Evolutionary conservation across 208 protist species (phyloP).

Genomic region (Acanthamoeba triangularis): DNA sequence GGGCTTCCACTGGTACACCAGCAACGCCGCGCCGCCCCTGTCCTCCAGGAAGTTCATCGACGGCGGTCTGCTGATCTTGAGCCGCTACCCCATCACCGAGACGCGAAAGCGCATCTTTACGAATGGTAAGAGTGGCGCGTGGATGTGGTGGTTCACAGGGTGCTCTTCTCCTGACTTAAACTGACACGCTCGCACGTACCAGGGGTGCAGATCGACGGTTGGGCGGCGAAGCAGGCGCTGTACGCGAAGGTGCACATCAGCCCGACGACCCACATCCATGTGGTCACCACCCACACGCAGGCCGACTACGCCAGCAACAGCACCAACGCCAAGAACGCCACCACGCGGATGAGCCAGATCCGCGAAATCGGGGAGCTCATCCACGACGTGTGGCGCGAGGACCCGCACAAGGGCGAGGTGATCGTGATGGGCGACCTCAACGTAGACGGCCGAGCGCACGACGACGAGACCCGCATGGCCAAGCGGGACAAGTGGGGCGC

Average conservation of each 20-base stretch:
- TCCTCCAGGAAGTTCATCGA: slow-evolving; percentile 60
- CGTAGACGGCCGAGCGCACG: slow-evolving; percentile 34
- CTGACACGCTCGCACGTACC: neutral
- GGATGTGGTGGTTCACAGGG: no score
- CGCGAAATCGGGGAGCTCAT: slow-evolving; percentile 55
- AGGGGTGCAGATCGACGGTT: slow-evolving; percentile 45
- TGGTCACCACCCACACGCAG: slow-evolving; percentile 69
- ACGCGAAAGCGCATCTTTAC: slow-evolving; percentile 23
- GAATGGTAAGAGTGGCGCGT: neutral
- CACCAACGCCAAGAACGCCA: slow-evolving; percentile 25
- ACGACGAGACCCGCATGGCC: neutral
- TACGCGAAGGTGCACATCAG: slow-evolving; percentile 67
- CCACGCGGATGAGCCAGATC: slow-evolving; percentile 66
- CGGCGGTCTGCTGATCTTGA: slow-evolving; percentile 60
- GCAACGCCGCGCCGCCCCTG: neutral
- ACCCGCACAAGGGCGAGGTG: slow-evolving; percentile 28
- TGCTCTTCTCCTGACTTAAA: neutral
- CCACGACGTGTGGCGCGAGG: neutral
- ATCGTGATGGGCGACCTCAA: slow-evolving; percentile 71
- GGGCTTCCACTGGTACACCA: slow-evolving; percentile 73
- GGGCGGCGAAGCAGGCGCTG: slow-evolving; percentile 59
- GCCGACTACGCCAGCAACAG: slow-evolving; percentile 48
- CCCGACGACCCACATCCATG: slow-evolving; percentile 33
- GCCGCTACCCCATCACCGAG: slow-evolving; percentile 64
- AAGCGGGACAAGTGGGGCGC: slow-evolving; percentile 34